Evolutionary conservation across 1,284 basidiomycete species (phyloP).

Genomic region (Cutaneotrichosporon dermatis): DNA sequence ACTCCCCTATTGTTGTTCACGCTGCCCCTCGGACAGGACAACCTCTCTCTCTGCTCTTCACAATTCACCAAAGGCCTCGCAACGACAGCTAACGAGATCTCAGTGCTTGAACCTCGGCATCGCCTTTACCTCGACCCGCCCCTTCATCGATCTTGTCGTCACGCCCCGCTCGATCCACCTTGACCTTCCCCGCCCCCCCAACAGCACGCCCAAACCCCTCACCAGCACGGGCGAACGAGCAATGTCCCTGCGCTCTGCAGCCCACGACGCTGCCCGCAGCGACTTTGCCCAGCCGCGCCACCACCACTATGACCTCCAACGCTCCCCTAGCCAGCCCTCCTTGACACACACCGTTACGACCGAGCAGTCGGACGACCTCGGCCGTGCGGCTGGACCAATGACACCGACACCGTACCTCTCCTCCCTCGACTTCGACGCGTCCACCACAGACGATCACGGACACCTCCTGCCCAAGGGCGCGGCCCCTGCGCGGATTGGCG

Average conservation of each 20-base stretch:
- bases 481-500: neutral
- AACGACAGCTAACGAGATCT: too few species aligned
- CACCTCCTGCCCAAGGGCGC: neutral
- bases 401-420: constrained; percentile 2
- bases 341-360: constrained; percentile 11
- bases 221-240: neutral
- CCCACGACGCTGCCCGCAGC: neutral
- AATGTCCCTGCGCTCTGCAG: constrained; percentile 1
- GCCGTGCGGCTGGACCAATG: neutral
- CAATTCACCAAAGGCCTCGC: too few species aligned
- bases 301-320: neutral
- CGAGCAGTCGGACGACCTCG: constrained; percentile 9
- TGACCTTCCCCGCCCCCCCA: neutral
- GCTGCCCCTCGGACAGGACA: too few species aligned
- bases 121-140: too few species aligned
- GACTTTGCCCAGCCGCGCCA: neutral
- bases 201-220: neutral
- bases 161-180: too few species aligned
- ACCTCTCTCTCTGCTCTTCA: too few species aligned
- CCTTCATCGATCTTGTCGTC: too few species aligned
- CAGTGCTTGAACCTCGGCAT: too few species aligned
- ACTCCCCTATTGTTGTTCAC: too few species aligned
- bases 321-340: constrained; percentile 1
- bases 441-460: neutral
- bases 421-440: neutral